Conservation (phyloP, 352 stramenopile genomes). For the Phytophthora citricola region DNA sequence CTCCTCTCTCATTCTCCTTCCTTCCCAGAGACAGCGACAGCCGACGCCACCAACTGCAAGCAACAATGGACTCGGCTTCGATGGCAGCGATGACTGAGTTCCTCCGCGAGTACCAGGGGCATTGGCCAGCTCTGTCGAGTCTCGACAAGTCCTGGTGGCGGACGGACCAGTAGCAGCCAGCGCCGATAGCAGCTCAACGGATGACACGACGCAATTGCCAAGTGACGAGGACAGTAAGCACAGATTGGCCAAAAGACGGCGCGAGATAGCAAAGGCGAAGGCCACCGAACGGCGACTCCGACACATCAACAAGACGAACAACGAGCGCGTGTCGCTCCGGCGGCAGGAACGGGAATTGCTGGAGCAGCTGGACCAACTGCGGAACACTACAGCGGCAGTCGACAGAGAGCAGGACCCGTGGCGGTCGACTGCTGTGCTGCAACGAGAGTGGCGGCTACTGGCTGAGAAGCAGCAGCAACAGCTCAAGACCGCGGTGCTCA, state of each 20-base stretch:
- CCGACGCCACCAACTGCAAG: neutral
- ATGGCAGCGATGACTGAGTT: constrained; percentile 6
- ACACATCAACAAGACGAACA: constrained; percentile 15
- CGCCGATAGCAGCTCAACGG: neutral
- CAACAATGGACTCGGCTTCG: constrained; percentile 4
- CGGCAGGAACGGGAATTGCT: constrained; percentile 13
- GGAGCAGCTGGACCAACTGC: neutral
- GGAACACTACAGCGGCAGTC: neutral
- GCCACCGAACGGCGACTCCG: constrained; percentile 2
- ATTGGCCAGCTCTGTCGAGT: neutral
- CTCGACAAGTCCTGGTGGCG: neutral
- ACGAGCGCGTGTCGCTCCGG: constrained; percentile 10
- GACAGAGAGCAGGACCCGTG: constrained; percentile 3
- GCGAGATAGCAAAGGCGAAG: neutral
- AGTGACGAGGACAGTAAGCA: neutral
- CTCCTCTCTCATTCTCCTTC: neutral
- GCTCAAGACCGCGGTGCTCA: constrained; percentile 3
- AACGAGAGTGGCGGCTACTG: constrained; percentile 16
- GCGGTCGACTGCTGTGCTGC: constrained; percentile 9
- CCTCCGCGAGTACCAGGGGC: neutral
- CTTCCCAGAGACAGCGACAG: neutral
- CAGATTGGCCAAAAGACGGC: neutral
- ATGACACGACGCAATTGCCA: neutral
- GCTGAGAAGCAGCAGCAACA: constrained; percentile 13
- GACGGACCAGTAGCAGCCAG: neutral